These are phyloP conservation scores for Globisporangium nunn DNA, from an alignment of 352 stramenopile genomes.

Conservation along the genomic window DNA sequence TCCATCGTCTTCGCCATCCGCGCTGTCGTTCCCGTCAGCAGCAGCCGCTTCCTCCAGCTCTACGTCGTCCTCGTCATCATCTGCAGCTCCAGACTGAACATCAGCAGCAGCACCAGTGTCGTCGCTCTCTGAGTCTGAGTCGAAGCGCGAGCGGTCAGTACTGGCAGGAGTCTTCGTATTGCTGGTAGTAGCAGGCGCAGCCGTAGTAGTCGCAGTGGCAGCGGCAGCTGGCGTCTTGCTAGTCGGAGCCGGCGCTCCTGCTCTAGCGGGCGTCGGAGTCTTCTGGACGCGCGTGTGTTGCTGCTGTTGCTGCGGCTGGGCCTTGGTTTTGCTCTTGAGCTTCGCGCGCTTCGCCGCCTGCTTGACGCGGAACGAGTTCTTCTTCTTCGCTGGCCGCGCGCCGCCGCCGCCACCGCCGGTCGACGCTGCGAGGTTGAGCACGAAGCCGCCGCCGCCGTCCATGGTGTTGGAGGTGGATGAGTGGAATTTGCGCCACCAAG, in stretches of 20 bases:
- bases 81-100: conserved; percentile 3
- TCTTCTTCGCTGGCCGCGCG: conserved; percentile 44
- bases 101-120: conserved; percentile 6
- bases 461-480: conserved; percentile 11
- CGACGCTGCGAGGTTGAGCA: conserved; percentile 74
- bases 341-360: conserved; percentile 38
- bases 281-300: too few species aligned
- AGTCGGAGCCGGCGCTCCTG: conserved; percentile 3
- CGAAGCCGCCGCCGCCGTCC: conserved; percentile 48
- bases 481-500: background rate
- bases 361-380: conserved; percentile 74
- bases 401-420: conserved; percentile 10
- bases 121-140: conserved; percentile 10
- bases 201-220: conserved; percentile 3
- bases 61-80: conserved; percentile 12
- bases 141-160: conserved; percentile 9
- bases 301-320: background rate
- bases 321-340: conserved; percentile 3
- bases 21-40: background rate
- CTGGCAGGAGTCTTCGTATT: conserved; percentile 7
- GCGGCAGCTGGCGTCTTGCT: conserved; percentile 2
- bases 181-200: conserved; percentile 1
- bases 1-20: background rate
- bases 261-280: background rate
- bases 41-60: background rate